Evolutionary conservation across 202 grass and related monocot species (phyloP).

Genomic region (Digitaria exilis): DNA sequence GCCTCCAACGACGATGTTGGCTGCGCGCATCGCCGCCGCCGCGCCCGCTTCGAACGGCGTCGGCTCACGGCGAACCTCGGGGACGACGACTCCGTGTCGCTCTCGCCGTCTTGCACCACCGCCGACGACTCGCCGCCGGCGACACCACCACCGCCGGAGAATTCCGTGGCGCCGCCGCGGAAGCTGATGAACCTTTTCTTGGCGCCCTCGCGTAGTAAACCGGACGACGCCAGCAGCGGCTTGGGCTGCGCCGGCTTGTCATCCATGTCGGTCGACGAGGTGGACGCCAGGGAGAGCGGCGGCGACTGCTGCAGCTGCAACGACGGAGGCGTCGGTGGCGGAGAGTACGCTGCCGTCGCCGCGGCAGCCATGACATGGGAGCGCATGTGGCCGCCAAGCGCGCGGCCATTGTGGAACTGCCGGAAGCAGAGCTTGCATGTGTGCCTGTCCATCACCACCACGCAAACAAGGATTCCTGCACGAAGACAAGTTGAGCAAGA

Average conservation of each 20-base stretch:
- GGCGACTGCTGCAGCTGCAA: slow-evolving; percentile 8
- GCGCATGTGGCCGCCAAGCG: slow-evolving; percentile 94
- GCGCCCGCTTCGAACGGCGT: slow-evolving; percentile 60
- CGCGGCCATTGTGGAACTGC: slow-evolving; percentile 81
- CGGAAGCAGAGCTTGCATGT: slow-evolving; percentile 90
- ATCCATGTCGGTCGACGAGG: slow-evolving; percentile 46
- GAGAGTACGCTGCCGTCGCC: background rate
- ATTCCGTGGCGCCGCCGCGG: no score
- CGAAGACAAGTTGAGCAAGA: background rate
- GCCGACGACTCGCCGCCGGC: slow-evolving; percentile 46
- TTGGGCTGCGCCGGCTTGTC: background rate
- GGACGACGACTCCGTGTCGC: slow-evolving; percentile 85
- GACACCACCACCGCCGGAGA: slow-evolving; percentile 34
- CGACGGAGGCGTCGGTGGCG: background rate
- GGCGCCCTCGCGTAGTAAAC: slow-evolving; percentile 58
- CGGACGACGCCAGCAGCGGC: slow-evolving; percentile 31
- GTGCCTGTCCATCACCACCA: slow-evolving; percentile 76
- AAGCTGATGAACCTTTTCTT: slow-evolving; percentile 63
- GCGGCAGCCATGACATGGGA: slow-evolving; percentile 69
- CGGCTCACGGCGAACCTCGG: slow-evolving; percentile 51
- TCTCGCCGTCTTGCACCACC: slow-evolving; percentile 79
- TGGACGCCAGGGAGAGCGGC: slow-evolving; percentile 40
- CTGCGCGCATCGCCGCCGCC: slow-evolving; percentile 30
- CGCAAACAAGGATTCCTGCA: background rate
- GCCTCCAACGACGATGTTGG: no score